These are phyloP conservation scores for Botrytis sinoallii DNA, from an alignment of 2,329 filamentous ascomycete species.

Conservation along the genomic window DNA sequence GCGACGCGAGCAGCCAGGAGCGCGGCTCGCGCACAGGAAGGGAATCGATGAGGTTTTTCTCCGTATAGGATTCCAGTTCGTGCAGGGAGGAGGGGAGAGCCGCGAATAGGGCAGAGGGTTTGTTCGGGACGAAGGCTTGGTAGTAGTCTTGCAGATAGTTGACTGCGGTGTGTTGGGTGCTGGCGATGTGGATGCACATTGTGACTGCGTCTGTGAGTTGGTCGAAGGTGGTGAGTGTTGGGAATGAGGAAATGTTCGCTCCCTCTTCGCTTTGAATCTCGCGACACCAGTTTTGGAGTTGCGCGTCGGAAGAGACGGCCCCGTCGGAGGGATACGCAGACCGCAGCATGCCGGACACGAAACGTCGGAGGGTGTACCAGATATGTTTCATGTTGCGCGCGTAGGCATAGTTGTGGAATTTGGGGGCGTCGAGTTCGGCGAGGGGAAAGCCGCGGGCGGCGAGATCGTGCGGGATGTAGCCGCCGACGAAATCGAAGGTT, in stretches of 20 bases:
- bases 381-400: slow-evolving; percentile 15
- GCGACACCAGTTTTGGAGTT: not conserved
- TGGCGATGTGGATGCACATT: slow-evolving; percentile 52
- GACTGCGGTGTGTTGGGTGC: slow-evolving; percentile 49
- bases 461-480: slow-evolving; percentile 7
- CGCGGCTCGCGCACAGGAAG: not conserved
- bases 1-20: not conserved
- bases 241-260: not conserved
- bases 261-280: not conserved
- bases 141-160: slow-evolving; percentile 54
- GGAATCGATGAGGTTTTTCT: not conserved
- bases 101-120: not conserved
- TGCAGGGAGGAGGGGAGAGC: not conserved
- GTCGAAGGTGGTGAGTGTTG: not conserved
- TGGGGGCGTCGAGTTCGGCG: not conserved
- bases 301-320: not conserved
- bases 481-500: slow-evolving; percentile 5
- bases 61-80: not conserved
- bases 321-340: not conserved
- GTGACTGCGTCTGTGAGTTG: slow-evolving; percentile 42
- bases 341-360: not conserved
- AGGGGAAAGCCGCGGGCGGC: not conserved
- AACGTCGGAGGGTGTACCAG: not conserved
- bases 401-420: slow-evolving; percentile 15
- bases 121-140: slow-evolving; percentile 43